A percentile compares a stretch with the other conserved stretches of the same genome.
phyloP scores from a whole-genome alignment of 179 eudicot genomes.

The Spinacia oleracea region DNA sequence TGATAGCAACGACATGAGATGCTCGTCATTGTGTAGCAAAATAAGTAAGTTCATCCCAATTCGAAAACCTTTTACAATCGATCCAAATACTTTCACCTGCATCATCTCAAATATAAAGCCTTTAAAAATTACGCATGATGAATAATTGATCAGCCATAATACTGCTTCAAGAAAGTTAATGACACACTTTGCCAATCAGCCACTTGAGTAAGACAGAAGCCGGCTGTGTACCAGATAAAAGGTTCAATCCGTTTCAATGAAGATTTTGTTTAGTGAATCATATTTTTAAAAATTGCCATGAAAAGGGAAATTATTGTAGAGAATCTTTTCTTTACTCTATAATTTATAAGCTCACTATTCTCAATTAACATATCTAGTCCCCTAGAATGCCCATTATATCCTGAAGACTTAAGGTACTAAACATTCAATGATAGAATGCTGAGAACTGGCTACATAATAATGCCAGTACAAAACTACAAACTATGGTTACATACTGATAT shows the following conservation, averaged over 20 bases:
- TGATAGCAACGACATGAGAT: no score
- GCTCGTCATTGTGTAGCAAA: no score
- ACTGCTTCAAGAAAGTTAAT: not conserved
- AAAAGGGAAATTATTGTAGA: not conserved
- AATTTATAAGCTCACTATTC: not conserved
- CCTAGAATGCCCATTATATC: not conserved
- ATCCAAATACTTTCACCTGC: constrained; percentile 88
- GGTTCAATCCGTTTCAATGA: not conserved
- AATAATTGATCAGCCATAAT: not conserved
- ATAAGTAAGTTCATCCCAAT: no score
- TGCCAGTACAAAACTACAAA: not conserved
- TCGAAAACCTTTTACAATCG: no score
- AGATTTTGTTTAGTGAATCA: not conserved
- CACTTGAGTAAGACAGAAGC: not conserved
- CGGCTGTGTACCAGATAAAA: not conserved
- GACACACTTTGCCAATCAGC: not conserved
- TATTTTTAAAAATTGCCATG: not conserved
- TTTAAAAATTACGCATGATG: not conserved
- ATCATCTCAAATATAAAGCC: constrained; percentile 21
- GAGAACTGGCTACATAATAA: not conserved
- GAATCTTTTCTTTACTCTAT: not conserved
- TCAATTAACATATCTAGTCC: not conserved
- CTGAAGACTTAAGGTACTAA: not conserved
- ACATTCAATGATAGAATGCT: not conserved
- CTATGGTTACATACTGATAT: not conserved